phyloP scores from a whole-genome alignment of 169 alveolate species.

The Nephromyces sp. region DNA sequence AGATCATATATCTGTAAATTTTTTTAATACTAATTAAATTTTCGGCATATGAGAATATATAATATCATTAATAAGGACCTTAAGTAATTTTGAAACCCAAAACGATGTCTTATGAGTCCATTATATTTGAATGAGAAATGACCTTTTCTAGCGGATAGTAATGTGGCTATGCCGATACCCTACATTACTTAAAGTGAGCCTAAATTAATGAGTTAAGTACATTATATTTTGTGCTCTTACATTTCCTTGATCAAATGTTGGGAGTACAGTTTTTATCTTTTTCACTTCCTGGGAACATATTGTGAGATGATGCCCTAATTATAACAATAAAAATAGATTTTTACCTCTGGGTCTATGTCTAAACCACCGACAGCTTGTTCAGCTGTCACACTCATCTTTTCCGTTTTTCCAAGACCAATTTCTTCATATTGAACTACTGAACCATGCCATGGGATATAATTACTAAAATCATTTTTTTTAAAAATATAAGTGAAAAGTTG shows the following conservation, averaged over 20 bases:
- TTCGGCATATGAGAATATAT: not conserved
- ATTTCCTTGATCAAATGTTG: slow-evolving; percentile 45
- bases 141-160: slow-evolving; percentile 48
- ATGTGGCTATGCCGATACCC: slow-evolving; percentile 46
- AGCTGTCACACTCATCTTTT: slow-evolving; percentile 42
- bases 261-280: slow-evolving; percentile 39
- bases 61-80: not conserved
- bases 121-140: slow-evolving; percentile 42
- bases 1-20: slow-evolving; percentile 1
- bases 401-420: slow-evolving; percentile 48
- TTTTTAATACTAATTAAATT: not conserved
- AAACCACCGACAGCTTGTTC: slow-evolving; percentile 53
- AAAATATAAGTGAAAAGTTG: no score
- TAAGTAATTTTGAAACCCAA: slow-evolving; percentile 7
- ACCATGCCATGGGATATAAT: slow-evolving; percentile 33
- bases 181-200: not conserved
- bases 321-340: no score
- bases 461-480: not conserved
- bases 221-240: not conserved
- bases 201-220: not conserved
- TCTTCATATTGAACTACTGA: slow-evolving; percentile 28
- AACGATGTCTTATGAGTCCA: slow-evolving; percentile 33
- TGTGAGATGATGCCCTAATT: not conserved
- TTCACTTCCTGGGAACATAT: slow-evolving; percentile 28
- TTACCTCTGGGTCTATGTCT: slow-evolving; percentile 36